Conservation (phyloP, 148 eudicot genomes). For the Limonium bicolor region DNA sequence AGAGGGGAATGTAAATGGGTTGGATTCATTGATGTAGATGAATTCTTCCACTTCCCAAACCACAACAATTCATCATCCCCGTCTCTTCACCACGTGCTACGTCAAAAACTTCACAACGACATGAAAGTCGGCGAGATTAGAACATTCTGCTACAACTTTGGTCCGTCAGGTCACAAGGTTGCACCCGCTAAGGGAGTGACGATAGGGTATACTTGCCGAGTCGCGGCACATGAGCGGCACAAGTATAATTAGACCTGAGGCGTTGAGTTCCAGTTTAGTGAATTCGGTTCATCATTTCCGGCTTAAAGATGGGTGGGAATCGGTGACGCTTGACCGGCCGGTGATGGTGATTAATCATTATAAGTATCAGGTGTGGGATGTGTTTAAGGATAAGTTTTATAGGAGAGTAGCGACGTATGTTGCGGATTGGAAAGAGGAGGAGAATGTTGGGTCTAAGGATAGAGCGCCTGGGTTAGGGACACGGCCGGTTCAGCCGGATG, state of each 20-base stretch:
- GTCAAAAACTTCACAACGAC: slow-evolving; percentile 1
- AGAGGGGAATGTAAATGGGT: slow-evolving; percentile 41
- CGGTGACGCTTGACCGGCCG: slow-evolving; percentile 7
- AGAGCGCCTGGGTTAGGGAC: slow-evolving; percentile 52
- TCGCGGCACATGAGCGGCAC: slow-evolving; percentile 34
- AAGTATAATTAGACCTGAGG: slow-evolving; percentile 42
- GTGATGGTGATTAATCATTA: slow-evolving; percentile 41
- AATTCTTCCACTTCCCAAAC: slow-evolving; percentile 37
- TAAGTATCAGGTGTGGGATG: slow-evolving; percentile 92
- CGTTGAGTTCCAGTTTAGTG: slow-evolving; percentile 22
- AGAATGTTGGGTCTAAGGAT: slow-evolving; percentile 29
- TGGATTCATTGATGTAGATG: slow-evolving; percentile 48
- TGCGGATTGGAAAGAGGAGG: slow-evolving; percentile 72
- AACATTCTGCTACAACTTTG: slow-evolving; percentile 25
- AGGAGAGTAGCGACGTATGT: slow-evolving; percentile 95
- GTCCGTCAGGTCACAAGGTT: slow-evolving; percentile 35
- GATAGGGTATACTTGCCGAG: slow-evolving; percentile 38
- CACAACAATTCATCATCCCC: too few relatives aligned
- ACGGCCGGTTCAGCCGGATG: slow-evolving; percentile 20
- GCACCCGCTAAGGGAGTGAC: slow-evolving; percentile 27
- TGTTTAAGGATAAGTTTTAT: slow-evolving; percentile 61
- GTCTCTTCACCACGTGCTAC: slow-evolving; percentile 13
- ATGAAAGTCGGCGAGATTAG: slow-evolving; percentile 23
- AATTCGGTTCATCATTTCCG: slow-evolving; percentile 46
- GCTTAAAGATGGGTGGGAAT: slow-evolving; percentile 13